Conservation (phyloP, 495 filamentous ascomycete genomes). For the Hypoxylon lienhwacheense region DNA sequence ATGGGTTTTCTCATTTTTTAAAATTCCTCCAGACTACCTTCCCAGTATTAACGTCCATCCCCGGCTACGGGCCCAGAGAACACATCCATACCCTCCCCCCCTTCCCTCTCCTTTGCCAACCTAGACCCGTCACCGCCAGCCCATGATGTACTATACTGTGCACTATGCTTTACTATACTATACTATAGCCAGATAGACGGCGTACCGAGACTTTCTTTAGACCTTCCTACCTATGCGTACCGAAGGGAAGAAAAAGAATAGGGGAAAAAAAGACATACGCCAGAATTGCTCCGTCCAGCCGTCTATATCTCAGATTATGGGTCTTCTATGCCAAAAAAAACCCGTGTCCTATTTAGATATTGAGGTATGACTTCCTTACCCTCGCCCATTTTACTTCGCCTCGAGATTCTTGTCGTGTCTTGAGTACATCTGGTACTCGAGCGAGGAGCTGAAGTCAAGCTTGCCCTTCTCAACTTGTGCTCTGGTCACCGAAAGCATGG, state of each 20-base stretch:
- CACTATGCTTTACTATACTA: too few species aligned
- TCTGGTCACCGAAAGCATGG: constrained; percentile 68
- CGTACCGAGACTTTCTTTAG: too few species aligned
- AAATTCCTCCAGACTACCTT: too few species aligned
- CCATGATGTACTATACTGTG: too few species aligned
- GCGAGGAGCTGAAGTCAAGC: constrained; percentile 67
- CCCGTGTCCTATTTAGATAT: constrained; percentile 8
- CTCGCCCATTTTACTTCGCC: not conserved
- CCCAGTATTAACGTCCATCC: too few species aligned
- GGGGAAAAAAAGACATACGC: constrained; percentile 10
- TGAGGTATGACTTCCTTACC: constrained; percentile 1
- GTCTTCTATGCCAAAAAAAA: constrained; percentile 10
- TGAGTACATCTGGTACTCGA: constrained; percentile 74
- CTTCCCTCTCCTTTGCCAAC: too few species aligned
- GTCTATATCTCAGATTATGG: constrained; percentile 25
- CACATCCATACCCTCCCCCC: too few species aligned
- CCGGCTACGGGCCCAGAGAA: too few species aligned
- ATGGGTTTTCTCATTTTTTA: too few species aligned
- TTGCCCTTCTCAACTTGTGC: constrained; percentile 78
- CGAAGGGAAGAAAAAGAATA: constrained; percentile 2
- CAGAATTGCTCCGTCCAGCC: constrained; percentile 27
- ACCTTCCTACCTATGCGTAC: too few species aligned
- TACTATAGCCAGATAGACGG: too few species aligned
- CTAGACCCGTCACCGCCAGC: too few species aligned
- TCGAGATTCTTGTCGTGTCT: constrained; percentile 54